Percentiles rank a stretch among this genome's conserved stretches.
Evolutionary conservation across 805 yeast species (phyloP).

Genomic region (Pichia kluyveri): DNA sequence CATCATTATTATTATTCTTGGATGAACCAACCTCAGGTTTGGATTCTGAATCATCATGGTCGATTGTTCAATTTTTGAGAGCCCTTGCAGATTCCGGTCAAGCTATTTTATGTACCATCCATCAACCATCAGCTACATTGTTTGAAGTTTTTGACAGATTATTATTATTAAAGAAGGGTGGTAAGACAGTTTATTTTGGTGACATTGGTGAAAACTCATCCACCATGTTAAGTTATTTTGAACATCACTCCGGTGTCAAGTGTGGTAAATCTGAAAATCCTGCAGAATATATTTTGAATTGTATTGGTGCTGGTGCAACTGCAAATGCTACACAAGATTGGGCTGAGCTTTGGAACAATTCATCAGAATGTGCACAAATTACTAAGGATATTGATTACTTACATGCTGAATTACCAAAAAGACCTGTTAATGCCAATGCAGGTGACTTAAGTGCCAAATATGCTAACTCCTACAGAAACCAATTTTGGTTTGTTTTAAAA

Average conservation of each 20-base stretch:
- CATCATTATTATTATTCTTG: no score
- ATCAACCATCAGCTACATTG: constrained; percentile 40
- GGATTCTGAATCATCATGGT: constrained; percentile 53
- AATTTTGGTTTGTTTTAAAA: constrained; percentile 26
- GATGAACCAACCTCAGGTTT: constrained; percentile 54
- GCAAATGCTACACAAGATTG: constrained; percentile 52
- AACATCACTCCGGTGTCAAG: constrained; percentile 50
- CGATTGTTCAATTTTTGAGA: constrained; percentile 43
- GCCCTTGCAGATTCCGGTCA: constrained; percentile 44
- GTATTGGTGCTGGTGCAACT: constrained; percentile 80
- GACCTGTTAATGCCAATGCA: constrained; percentile 19
- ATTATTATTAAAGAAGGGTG: constrained; percentile 39
- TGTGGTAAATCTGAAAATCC: constrained; percentile 60
- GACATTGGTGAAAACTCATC: constrained; percentile 40
- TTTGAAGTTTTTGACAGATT: constrained; percentile 32
- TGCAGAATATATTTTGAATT: constrained; percentile 67
- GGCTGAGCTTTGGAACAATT: constrained; percentile 49
- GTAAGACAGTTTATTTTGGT: constrained; percentile 46
- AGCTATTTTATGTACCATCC: constrained; percentile 50
- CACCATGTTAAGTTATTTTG: constrained; percentile 38
- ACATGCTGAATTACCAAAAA: constrained; percentile 12
- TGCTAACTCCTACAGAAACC: constrained; percentile 38
- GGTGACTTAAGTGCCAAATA: constrained; percentile 19
- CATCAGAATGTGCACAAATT: constrained; percentile 20
- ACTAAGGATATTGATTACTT: constrained; percentile 24